Conservation (phyloP, 225 moss, liverwort and hornwort genomes). For the Straminergon stramineum region DNA sequence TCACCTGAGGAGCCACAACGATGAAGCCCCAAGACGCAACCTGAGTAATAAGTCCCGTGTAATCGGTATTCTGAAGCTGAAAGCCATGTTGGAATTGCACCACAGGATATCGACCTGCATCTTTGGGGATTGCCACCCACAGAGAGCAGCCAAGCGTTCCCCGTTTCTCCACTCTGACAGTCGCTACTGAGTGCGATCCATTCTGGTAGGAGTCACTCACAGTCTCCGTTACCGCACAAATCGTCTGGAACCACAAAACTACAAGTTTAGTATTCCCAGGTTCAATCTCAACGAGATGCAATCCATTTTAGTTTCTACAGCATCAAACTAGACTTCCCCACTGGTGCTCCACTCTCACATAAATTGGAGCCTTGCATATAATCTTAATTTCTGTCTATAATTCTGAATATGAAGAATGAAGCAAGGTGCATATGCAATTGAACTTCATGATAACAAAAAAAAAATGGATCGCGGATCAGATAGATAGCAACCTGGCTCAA, state of each 20-base stretch:
- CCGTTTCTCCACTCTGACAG: neutral
- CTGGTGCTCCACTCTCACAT: neutral
- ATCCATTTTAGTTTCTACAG: neutral
- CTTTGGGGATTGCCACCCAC: neutral
- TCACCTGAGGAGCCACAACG: neutral
- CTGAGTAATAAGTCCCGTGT: neutral
- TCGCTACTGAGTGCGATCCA: neutral
- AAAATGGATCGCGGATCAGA: neutral
- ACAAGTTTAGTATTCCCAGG: neutral
- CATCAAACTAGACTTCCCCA: neutral
- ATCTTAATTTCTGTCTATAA: neutral
- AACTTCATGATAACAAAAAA: neutral
- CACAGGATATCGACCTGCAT: neutral
- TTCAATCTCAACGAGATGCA: neutral
- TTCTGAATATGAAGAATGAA: too few relatives aligned
- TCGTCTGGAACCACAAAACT: neutral
- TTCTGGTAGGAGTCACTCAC: neutral
- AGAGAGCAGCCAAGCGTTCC: neutral
- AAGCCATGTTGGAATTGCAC: constrained; percentile 1
- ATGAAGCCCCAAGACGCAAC: neutral
- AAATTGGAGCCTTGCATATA: neutral
- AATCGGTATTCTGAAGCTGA: neutral
- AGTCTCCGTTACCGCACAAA: neutral
- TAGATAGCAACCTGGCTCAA: neutral
- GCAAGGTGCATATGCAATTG: too few relatives aligned